Evolutionary conservation across 495 filamentous ascomycete species (phyloP), one percentile per base, ranked within the genome.

Genomic region (Astrocystis sublimbata): DNA sequence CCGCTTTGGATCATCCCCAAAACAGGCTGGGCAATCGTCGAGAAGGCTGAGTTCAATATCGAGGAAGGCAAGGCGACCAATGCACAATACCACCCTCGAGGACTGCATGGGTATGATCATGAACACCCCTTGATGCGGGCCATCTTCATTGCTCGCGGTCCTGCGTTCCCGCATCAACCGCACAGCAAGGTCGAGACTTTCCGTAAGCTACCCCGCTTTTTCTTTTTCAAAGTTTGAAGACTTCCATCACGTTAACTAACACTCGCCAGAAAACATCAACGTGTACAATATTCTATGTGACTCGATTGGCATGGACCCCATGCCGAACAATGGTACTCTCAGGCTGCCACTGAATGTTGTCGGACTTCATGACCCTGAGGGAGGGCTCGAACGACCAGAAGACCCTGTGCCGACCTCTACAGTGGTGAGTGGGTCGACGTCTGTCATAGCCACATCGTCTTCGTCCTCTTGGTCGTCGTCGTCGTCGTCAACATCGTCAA

Each of bases 261-360:
- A 31, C 45, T 55, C 8, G 4, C n/a, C 68, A 92, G 89, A 94
- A 84, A 99, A 99, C 62, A 90, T 81, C 58, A 92, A 99, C 65
- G 91, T 99, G 1, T 98, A 98, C 71, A 96, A 96, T 65, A 90
- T 98, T 52, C 72, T 99, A 33, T 98, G 92, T 68, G 91, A 96
- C 67, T 89, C 89, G 1, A 70, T 97, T 33, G 87, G 86, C 6
- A 76, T 97, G 51, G 64, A 71, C 6, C 87, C 88, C 0, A 80
- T 78, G 26, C 81, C 89, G 0, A 94, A 93, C 69, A 96, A 96
- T 69, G 92, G 93, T n/a, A 97, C 92, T 0, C 71, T 97, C 19
- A 86, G 89, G 19, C 82, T 96, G 0, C 90, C 90, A 12, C 73
- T 97, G 24, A 83, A 84, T 67, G 79, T 90, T 4, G 70, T 88